phyloP scores from a whole-genome alignment of 2,329 filamentous ascomycete genomes.

The Aspergillus chevalieri region DNA sequence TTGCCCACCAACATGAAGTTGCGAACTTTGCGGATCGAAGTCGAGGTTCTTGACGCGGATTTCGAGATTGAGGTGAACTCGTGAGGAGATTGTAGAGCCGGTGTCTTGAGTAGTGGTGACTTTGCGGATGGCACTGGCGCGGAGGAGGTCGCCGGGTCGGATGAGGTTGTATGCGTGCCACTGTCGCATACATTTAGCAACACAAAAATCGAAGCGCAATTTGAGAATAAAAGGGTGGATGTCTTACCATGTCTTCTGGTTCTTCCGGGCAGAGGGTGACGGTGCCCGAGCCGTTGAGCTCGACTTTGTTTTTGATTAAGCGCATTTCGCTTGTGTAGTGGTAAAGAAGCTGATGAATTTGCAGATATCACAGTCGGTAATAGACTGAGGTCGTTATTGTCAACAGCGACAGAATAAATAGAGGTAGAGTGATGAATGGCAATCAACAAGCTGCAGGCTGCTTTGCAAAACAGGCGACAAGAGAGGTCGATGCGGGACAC shows the following conservation, averaged over 20 bases:
- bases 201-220: not conserved
- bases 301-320: conserved; percentile 61
- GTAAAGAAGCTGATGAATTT: no score
- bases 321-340: conserved; percentile 45
- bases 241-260: conserved; percentile 64
- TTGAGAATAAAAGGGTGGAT: not conserved
- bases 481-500: conserved; percentile 9
- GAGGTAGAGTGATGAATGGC: not conserved
- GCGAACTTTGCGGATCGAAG: conserved; percentile 62
- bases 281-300: conserved; percentile 59
- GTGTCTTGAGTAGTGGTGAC: conserved; percentile 55
- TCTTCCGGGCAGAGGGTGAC: conserved; percentile 65
- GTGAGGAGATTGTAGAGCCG: conserved; percentile 57
- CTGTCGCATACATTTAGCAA: conserved; percentile 29
- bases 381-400: no score
- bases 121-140: conserved; percentile 60
- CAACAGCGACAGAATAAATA: no score
- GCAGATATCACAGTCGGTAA: no score
- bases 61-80: conserved; percentile 59
- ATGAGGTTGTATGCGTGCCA: conserved; percentile 74
- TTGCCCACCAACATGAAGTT: conserved; percentile 62
- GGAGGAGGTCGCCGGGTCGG: conserved; percentile 57
- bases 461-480: not conserved
- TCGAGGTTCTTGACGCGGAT: conserved; percentile 62
- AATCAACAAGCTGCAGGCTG: not conserved